Evolutionary conservation across 208 protist species (phyloP), one percentile per base, ranked within the genome.

Genomic region (Leishmania martiniquensis): DNA sequence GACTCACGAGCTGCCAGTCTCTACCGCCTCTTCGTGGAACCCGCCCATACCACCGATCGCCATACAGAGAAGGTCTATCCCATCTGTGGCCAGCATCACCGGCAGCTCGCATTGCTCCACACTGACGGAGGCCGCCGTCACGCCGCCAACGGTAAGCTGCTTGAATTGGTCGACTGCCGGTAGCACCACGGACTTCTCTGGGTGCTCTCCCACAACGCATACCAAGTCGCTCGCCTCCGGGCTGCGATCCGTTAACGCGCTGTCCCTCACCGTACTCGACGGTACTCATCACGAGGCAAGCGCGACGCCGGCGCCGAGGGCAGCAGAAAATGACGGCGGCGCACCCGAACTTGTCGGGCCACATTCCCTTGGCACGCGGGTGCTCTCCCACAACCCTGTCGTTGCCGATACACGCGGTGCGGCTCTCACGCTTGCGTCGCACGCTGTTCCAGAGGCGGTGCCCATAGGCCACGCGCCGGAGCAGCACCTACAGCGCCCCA

Each of bases 91-190:
- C 22, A 66, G 37, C 32, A 20, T 57, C 68, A 25, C 52, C 70
- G 52, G 49, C 12, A 34, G 0, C 39, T 34, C 22, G 15, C 57
- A n/a, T 2, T 67, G 37, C 73, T 70, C 78, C 3, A 78, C 72
- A 49, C 20, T 78, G 57, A 78, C 66, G 37, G 57, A 75, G 57
- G 34, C 78, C 37, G 47, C 72, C 34, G 37, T 75, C 1, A 74
- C 78, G 1, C 72, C 77, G 10, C 72, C 15, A 37, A 54, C 57
- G 42, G 77, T 52, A 25, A 68, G 63, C 72, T 67, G 37, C 65
- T 29, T 81, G 34, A 39, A 42, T 17, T 76, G 69, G 60, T 67
- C 57, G 29, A 34, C 77, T 10, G 49, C 72, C 10, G 65, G 42
- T 57, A 82, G 65, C 65, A 10, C 57, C 25, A 66, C 22, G 52